These are phyloP conservation scores for Strigomonas oncopelti DNA, from an alignment of 208 protist genomes.

Conservation along the genomic window DNA sequence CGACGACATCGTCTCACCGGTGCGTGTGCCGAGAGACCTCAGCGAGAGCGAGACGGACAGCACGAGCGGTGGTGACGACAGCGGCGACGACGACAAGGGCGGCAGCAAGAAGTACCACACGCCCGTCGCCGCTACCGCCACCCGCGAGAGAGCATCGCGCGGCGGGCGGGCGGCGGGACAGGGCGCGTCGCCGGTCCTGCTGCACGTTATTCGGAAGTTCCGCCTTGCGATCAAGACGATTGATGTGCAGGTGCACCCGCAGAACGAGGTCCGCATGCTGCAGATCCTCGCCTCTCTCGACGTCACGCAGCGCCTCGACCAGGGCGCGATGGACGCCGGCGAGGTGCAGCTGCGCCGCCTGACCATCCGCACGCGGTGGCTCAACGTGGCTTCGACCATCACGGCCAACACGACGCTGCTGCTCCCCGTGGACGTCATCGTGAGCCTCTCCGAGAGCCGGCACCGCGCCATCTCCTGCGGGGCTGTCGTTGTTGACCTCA, in stretches of 20 bases:
- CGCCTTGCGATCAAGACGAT: neutral
- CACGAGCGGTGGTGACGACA: neutral
- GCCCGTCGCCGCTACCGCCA: neutral
- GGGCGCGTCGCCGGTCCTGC: neutral
- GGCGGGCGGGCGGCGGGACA: neutral
- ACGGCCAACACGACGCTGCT: slow-evolving; percentile 43
- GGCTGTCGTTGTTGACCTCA: slow-evolving; percentile 34
- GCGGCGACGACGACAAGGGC: neutral
- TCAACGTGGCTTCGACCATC: slow-evolving; percentile 25
- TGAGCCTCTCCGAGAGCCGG: slow-evolving; percentile 28
- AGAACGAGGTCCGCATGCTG: slow-evolving; percentile 7
- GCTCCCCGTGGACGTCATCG: slow-evolving; percentile 24
- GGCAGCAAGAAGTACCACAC: neutral
- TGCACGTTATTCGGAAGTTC: neutral
- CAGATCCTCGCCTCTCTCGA: slow-evolving; percentile 17
- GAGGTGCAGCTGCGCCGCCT: slow-evolving; percentile 24
- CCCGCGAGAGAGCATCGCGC: neutral
- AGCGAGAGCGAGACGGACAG: neutral
- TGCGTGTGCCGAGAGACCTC: neutral
- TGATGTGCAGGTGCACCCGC: slow-evolving; percentile 2
- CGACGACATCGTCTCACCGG: neutral
- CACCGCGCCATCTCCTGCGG: slow-evolving; percentile 39
- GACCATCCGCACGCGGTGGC: slow-evolving; percentile 22
- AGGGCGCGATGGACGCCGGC: slow-evolving; percentile 15
- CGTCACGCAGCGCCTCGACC: slow-evolving; percentile 14